Evolutionary conservation across 805 yeast genomes (phyloP), one percentile per base, ranked within the genome.

Genomic region (Lachancea quebecensis): DNA sequence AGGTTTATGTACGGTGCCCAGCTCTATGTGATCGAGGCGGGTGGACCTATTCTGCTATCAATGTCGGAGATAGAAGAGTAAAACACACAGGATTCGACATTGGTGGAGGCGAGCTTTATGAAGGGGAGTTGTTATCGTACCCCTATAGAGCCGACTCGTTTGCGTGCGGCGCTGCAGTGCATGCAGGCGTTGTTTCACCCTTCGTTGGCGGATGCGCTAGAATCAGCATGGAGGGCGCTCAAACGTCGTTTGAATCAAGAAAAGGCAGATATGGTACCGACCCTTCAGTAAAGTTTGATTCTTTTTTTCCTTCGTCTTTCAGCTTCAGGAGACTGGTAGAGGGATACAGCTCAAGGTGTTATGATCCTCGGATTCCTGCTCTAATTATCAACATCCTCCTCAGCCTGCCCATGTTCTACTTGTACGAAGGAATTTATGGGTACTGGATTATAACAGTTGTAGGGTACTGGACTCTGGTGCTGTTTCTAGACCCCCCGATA

Each of bases 141-240:
- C 89, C 90, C 0, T 90, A 88, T 58, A 71, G 98, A 51, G 90
- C 87, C 0, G 98, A 90, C 65, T 86, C 96, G 1, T 89, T 72
- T 55, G 82, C 91, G 0, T 90, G 98, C 61, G 91, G 89, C 0
- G 84, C 96, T 2, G 97, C 93, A 0, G 77, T 85, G 3, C 96
- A 90, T 63, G 80, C 90, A 2, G 96, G 96, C 1, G 62, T 81
- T 0, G 67, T 89, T 0, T 82, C 93, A 0, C 82, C 91, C 11
- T 57, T 72, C 25, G 68, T 67, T 47, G 98, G 98, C 2, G 96
- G 95, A 0, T 83, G 91, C 59, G 89, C 85, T 1, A 69, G 74
- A 41, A 52, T 85, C 14, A 66, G 78, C 1, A 81, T 78, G 60
- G 57, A 64, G 8, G 88, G 91, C 6, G 66, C 75, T 2, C 74